These are phyloP conservation scores for Vachellia pachyceras DNA, from an alignment of 306 rosid species.

Conservation along the genomic window DNA sequence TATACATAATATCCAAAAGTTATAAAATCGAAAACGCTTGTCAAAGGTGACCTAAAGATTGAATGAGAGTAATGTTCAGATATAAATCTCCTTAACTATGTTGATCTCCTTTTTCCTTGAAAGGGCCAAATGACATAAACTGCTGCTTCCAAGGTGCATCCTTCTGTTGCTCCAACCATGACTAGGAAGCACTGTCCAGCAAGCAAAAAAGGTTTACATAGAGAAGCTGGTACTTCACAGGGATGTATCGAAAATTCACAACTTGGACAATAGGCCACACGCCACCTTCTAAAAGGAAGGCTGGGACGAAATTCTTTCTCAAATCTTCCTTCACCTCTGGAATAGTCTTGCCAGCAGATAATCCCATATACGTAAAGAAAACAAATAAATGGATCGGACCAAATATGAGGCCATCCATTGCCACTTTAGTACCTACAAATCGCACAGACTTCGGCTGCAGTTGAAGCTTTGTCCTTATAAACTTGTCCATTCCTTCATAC, in stretches of 20 bases:
- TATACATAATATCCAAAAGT: background rate
- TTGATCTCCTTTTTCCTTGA: conserved; percentile 50
- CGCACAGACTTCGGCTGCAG: conserved; percentile 63
- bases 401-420: conserved; percentile 69
- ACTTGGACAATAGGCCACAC: conserved; percentile 81
- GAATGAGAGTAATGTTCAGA: background rate
- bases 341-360: conserved; percentile 65
- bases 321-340: conserved; percentile 76
- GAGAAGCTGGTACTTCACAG: conserved; percentile 87
- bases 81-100: background rate
- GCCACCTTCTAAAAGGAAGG: conserved; percentile 74
- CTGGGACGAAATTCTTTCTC: conserved; percentile 74
- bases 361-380: conserved; percentile 89
- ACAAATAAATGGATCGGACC: conserved; percentile 75
- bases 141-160: conserved; percentile 91
- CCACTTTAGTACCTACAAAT: conserved; percentile 73
- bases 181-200: conserved; percentile 80
- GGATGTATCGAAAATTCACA: conserved; percentile 76
- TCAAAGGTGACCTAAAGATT: background rate
- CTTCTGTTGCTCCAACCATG: conserved; percentile 90
- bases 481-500: conserved; percentile 84
- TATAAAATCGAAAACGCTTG: background rate
- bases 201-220: conserved; percentile 88
- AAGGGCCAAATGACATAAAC: conserved; percentile 57
- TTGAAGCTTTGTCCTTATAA: conserved; percentile 60